These are phyloP conservation scores for Trametes sp. DNA, from an alignment of 1,284 basidiomycete genomes.

Conservation along the genomic window DNA sequence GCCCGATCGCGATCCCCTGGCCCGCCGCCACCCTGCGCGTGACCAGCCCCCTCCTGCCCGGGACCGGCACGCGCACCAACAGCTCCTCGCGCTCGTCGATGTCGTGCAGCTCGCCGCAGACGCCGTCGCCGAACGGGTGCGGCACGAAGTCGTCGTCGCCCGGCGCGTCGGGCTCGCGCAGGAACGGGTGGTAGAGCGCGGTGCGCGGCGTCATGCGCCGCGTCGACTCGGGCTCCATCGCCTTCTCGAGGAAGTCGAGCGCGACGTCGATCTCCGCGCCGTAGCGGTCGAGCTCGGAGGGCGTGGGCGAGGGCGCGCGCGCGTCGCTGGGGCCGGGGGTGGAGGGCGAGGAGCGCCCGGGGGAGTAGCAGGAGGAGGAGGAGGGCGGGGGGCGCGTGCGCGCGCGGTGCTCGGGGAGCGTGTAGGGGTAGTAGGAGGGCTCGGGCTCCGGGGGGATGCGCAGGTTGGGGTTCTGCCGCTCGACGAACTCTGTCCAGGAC, in stretches of 20 bases:
- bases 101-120: conserved; percentile 66
- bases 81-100: conserved; percentile 64
- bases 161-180: conserved; percentile 49
- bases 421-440: conserved; percentile 61
- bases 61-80: conserved; percentile 51
- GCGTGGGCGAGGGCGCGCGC: conserved; percentile 24
- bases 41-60: conserved; percentile 39
- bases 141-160: conserved; percentile 74
- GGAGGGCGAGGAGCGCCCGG: conserved; percentile 7
- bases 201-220: conserved; percentile 78
- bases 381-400: conserved; percentile 42
- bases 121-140: conserved; percentile 69
- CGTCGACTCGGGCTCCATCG: conserved; percentile 80
- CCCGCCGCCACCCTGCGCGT: conserved; percentile 61
- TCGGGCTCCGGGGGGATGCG: conserved; percentile 63
- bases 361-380: conserved; percentile 40
- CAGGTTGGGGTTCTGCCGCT: conserved; percentile 79
- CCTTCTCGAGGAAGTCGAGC: conserved; percentile 74
- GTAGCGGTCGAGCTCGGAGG: conserved; percentile 49
- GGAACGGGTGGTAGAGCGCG: conserved; percentile 83
- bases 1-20: conserved; percentile 74
- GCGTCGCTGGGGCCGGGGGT: conserved; percentile 27
- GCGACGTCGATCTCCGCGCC: conserved; percentile 67
- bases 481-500: conserved; percentile 77
- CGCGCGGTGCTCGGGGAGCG: conserved; percentile 25